phyloP scores from a whole-genome alignment of 2,329 filamentous ascomycete species.

The Botrytis fabae region DNA sequence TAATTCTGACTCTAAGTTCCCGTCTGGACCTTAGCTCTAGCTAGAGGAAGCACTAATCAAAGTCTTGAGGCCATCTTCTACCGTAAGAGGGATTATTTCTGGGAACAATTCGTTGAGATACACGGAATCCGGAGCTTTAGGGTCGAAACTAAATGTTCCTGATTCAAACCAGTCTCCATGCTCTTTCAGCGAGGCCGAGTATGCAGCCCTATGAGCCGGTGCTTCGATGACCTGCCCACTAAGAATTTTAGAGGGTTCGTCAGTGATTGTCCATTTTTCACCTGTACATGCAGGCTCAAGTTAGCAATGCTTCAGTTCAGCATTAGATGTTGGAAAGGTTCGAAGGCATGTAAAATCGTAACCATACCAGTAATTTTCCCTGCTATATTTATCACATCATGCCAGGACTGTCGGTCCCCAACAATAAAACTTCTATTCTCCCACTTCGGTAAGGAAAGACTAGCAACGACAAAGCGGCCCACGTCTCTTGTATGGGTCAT shows the following conservation, averaged over 20 bases:
- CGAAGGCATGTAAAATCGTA: not conserved
- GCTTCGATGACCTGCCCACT: not conserved
- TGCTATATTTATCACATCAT: conserved; percentile 35
- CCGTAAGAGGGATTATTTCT: not conserved
- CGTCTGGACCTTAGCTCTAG: not conserved
- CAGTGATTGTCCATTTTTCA: not conserved
- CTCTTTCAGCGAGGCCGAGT: conserved; percentile 11
- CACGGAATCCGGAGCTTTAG: not conserved
- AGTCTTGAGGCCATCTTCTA: not conserved
- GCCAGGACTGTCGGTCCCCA: conserved; percentile 35
- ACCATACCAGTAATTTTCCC: conserved; percentile 30
- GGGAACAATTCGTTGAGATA: conserved; percentile 13
- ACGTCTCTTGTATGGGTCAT: conserved; percentile 37
- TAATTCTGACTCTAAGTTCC: not conserved
- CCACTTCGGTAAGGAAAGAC: conserved; percentile 32
- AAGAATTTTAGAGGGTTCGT: conserved; percentile 1
- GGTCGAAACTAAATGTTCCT: conserved; percentile 10
- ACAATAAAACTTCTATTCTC: conserved; percentile 30
- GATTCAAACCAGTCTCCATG: conserved; percentile 17
- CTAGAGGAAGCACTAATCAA: not conserved
- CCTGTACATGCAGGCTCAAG: not conserved
- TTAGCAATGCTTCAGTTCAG: not conserved
- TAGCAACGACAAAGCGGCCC: conserved; percentile 33
- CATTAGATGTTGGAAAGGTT: not conserved
- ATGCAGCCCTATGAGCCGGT: conserved; percentile 2